Evolutionary conservation across 2,329 filamentous ascomycete genomes (phyloP).

Genomic region (Amylocarpus encephaloides): DNA sequence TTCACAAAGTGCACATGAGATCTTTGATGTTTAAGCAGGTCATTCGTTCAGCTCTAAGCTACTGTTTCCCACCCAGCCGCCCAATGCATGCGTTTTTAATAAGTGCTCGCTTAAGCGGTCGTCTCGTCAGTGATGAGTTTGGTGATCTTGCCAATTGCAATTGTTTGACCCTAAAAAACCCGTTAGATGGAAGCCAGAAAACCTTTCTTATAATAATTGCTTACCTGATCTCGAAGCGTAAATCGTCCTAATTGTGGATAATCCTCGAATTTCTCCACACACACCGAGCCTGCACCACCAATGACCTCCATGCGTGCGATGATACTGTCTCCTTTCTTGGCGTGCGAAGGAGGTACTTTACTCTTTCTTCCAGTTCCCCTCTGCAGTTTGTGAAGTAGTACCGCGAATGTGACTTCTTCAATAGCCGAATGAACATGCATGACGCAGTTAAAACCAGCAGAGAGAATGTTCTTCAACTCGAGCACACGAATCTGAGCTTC

Average conservation of each 20-base stretch:
- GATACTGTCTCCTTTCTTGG: slow-evolving; percentile 73
- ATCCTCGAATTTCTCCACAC: slow-evolving; percentile 91
- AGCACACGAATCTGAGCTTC: slow-evolving; percentile 96
- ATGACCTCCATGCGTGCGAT: slow-evolving; percentile 88
- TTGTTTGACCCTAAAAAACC: slow-evolving; percentile 77
- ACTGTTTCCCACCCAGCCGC: not conserved
- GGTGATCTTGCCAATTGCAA: slow-evolving; percentile 98
- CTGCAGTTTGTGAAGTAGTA: slow-evolving; percentile 87
- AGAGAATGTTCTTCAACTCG: slow-evolving; percentile 89
- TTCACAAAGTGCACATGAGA: no score
- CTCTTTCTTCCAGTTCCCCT: slow-evolving; percentile 91
- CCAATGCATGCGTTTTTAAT: not conserved
- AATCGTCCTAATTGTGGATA: slow-evolving; percentile 92
- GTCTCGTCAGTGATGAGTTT: slow-evolving; percentile 58
- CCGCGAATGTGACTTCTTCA: slow-evolving; percentile 89
- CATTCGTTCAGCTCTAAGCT: no score
- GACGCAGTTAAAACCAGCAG: slow-evolving; percentile 95
- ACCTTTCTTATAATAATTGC: slow-evolving; percentile 20
- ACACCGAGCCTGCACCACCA: slow-evolving; percentile 78
- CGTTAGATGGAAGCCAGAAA: slow-evolving; percentile 13
- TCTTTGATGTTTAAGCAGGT: no score
- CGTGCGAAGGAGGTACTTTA: slow-evolving; percentile 88
- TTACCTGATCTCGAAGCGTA: slow-evolving; percentile 79
- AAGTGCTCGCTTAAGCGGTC: slow-evolving; percentile 14
- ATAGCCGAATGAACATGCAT: slow-evolving; percentile 96